A percentile compares a stretch with the other conserved stretches of the same genome.
Evolutionary conservation across 352 stramenopile species (phyloP).

Genomic region (Achlya hypogyna): DNA sequence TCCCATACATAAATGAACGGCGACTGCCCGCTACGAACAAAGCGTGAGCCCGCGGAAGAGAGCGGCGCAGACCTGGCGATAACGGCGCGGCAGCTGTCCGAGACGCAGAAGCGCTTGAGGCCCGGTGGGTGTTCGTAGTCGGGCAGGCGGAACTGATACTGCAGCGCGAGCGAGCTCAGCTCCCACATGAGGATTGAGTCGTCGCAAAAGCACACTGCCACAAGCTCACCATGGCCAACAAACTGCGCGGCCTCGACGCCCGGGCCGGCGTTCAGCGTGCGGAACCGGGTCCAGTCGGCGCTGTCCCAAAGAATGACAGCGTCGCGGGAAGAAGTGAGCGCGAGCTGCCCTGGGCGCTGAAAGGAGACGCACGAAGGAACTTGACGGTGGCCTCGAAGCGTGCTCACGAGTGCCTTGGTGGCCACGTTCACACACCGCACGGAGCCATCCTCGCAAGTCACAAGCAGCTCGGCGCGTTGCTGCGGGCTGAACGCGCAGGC

Average conservation of each 20-base stretch:
- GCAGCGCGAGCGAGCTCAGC: slow-evolving; percentile 56
- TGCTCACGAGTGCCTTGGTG: slow-evolving; percentile 64
- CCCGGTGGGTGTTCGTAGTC: slow-evolving; percentile 50
- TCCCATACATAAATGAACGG: slow-evolving; percentile 79
- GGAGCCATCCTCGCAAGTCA: slow-evolving; percentile 77
- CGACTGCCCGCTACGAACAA: slow-evolving; percentile 39
- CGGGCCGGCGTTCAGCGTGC: slow-evolving; percentile 60
- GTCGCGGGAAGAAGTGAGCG: slow-evolving; percentile 64
- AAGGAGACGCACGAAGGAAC: slow-evolving; percentile 51
- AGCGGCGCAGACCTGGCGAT: slow-evolving; percentile 47
- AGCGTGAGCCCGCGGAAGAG: not conserved
- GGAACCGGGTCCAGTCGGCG: slow-evolving; percentile 71
- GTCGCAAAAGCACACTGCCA: slow-evolving; percentile 75
- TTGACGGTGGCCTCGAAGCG: slow-evolving; percentile 52
- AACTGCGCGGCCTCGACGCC: slow-evolving; percentile 15
- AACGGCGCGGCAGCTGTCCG: slow-evolving; percentile 62
- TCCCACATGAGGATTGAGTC: slow-evolving; percentile 85
- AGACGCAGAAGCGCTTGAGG: slow-evolving; percentile 58
- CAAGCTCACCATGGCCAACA: slow-evolving; percentile 35
- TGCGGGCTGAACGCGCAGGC: slow-evolving; percentile 62
- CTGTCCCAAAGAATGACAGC: slow-evolving; percentile 80
- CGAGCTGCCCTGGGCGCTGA: slow-evolving; percentile 58
- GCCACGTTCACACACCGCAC: slow-evolving; percentile 72
- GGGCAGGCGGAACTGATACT: slow-evolving; percentile 59
- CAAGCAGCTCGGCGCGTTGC: slow-evolving; percentile 61